Evolutionary conservation across 305 asterid genomes (phyloP).

Genomic region (Salvia sclarea): DNA sequence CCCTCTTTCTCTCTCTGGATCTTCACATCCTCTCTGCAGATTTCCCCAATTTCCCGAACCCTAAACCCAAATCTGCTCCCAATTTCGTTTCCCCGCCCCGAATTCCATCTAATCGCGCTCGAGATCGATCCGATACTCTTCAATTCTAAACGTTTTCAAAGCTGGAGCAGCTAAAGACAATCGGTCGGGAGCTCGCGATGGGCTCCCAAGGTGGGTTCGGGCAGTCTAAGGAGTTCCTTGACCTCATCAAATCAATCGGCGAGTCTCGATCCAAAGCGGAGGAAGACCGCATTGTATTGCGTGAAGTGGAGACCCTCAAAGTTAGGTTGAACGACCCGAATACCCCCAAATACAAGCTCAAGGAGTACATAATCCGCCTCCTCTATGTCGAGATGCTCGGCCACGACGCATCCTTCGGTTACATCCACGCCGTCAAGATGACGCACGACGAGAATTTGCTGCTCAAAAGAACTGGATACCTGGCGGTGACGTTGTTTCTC

Average conservation of each 20-base stretch:
- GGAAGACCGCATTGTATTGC: conserved; percentile 85
- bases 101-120: conserved; percentile 26
- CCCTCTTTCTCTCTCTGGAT: conserved; percentile 41
- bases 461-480: conserved; percentile 84
- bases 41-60: conserved; percentile 38
- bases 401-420: conserved; percentile 95
- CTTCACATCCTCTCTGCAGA: conserved; percentile 27
- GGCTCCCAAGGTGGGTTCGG: conserved; percentile 95
- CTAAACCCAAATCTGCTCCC: conserved; percentile 37
- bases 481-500: conserved; percentile 86
- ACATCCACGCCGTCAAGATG: conserved; percentile 97
- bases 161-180: conserved; percentile 95
- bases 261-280: conserved; percentile 98
- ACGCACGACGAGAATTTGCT: conserved; percentile 84
- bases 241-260: conserved; percentile 92
- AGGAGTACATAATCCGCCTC: conserved; percentile 82
- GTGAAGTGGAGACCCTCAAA: conserved; percentile 85
- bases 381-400: conserved; percentile 96
- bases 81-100: conserved; percentile 7
- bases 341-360: conserved; percentile 86
- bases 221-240: conserved; percentile 91
- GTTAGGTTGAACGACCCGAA: conserved; percentile 70
- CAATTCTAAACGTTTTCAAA: conserved; percentile 29
- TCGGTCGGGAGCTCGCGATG: conserved; percentile 99
- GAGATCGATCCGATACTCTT: conserved; percentile 34